phyloP scores from a whole-genome alignment of 768 basidiomycete species.

The Panus rudis region DNA sequence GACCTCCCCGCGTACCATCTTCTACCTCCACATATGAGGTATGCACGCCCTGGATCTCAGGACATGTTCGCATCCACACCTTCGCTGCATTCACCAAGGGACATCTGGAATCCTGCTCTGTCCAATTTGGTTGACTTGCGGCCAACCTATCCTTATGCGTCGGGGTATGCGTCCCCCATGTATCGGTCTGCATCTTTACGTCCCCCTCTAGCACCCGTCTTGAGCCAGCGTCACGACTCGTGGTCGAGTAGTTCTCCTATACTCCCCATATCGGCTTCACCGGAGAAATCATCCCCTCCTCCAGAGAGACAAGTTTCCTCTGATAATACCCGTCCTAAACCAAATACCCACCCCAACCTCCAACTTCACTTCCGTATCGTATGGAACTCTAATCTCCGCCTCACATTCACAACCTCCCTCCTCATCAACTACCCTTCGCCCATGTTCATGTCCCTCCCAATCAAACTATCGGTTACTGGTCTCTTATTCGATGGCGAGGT shows the following conservation, averaged over 20 bases:
- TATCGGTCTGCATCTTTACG: slow-evolving; percentile 3
- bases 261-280: not conserved
- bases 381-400: slow-evolving; percentile 83
- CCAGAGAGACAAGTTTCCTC: too few species aligned
- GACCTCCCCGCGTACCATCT: slow-evolving; percentile 57
- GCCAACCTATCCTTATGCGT: slow-evolving; percentile 19
- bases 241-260: not conserved
- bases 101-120: slow-evolving; percentile 30
- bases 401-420: slow-evolving; percentile 87
- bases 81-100: slow-evolving; percentile 35
- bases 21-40: slow-evolving; percentile 67
- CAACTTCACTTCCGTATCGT: slow-evolving; percentile 83
- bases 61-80: slow-evolving; percentile 57
- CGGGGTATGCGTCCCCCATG: slow-evolving; percentile 20
- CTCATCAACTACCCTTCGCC: slow-evolving; percentile 96
- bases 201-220: not conserved
- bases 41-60: slow-evolving; percentile 45
- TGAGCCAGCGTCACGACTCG: not conserved
- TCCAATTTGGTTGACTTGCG: slow-evolving; percentile 20
- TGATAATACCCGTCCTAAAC: not conserved
- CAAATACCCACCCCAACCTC: slow-evolving; percentile 53
- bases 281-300: not conserved
- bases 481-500: slow-evolving; percentile 83
- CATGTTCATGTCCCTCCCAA: slow-evolving; percentile 94
- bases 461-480: slow-evolving; percentile 88